A percentile compares a stretch with the other conserved stretches of the same genome.
phyloP scores from a whole-genome alignment of 495 filamentous ascomycete species.

The Rostrohypoxylon terebratum region DNA sequence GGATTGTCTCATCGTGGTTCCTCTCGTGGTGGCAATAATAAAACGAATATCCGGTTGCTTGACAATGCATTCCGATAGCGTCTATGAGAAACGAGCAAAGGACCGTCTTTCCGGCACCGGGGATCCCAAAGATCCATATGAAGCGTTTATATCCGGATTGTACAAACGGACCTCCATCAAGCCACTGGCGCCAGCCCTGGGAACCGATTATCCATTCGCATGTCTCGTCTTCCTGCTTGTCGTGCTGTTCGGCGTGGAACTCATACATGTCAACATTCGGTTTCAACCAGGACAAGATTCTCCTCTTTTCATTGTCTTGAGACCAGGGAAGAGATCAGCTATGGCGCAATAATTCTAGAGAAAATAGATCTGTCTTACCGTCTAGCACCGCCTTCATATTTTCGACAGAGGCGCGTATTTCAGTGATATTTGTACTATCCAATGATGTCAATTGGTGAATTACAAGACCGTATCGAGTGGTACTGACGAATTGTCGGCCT shows the following conservation, averaged over 20 bases:
- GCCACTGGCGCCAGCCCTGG: conserved; percentile 28
- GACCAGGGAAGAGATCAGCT: background rate
- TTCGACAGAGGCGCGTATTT: conserved; percentile 13
- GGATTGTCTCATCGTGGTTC: conserved; percentile 49
- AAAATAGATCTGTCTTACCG: conserved; percentile 16
- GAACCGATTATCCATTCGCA: conserved; percentile 40
- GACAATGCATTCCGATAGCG: conserved; percentile 36
- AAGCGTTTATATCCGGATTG: conserved; percentile 29
- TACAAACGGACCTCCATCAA: conserved; percentile 22
- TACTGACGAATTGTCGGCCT: conserved; percentile 30
- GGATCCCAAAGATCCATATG: conserved; percentile 58
- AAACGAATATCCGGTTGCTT: conserved; percentile 42
- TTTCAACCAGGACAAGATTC: conserved; percentile 28
- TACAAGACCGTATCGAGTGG: background rate
- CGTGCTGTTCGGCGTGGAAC: conserved; percentile 38
- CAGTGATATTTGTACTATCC: conserved; percentile 29
- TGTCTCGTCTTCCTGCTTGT: conserved; percentile 41
- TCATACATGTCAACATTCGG: conserved; percentile 38
- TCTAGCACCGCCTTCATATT: conserved; percentile 30
- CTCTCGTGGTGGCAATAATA: conserved; percentile 57
- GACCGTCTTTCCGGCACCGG: conserved; percentile 58
- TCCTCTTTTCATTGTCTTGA: conserved; percentile 30
- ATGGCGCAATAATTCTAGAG: background rate
- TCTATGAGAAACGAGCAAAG: conserved; percentile 52
- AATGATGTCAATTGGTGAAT: conserved; percentile 6